Base-by-base conservation (phyloP, 1,284 basidiomycete genomes). In the Clitocybe nebularis region DNA sequence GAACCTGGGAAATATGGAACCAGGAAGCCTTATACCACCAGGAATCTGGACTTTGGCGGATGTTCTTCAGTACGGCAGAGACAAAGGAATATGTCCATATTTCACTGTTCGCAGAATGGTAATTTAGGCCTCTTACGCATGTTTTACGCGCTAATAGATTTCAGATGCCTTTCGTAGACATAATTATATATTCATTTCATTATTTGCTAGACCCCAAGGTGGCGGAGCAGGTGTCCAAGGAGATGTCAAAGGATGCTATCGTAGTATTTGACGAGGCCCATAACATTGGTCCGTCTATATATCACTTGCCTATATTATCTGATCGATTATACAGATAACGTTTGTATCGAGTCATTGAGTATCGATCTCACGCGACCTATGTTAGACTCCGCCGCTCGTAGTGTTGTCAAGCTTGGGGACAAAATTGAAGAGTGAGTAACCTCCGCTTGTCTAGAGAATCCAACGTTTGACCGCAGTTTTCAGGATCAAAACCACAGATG, bases 251-350 rank as follows among this genome's bases (percentile, higher is more conserved):
- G 56, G 96, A 99, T 61, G 85, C 93, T 32, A 99, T 99, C 45
- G 94, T 99, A 34, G 94, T 99, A 0, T 99, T 99, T 57, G 96
- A 99, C 61, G 96, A 99, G 64, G 96, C 96, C 5, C 96, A 99
- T 69, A 99, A 99, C 61, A 99, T 99, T 45, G 93, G 92, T 93
- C 52, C 48, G 75, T 57, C 43, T 40, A 16, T 17, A 35, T 20
- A 9, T 40, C 16, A 13, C 11, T 32, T 8, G 19, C 13, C 4
- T 6, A 11, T 16, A 10, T 17, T 17, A 11, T 24, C 21, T 16
- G 13, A 34, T 25, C 29, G 25, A 23, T 24, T 17, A 20, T 28
- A 28, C 23, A 72, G 95, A 99, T 62, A 99, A 99, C 62, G 96
- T 99, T 41, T 99, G 96, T 66, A 96, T 99, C 61, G 96, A 99